Evolutionary conservation across 257 asterid species (phyloP).

Genomic region (Jacaranda copaia): DNA sequence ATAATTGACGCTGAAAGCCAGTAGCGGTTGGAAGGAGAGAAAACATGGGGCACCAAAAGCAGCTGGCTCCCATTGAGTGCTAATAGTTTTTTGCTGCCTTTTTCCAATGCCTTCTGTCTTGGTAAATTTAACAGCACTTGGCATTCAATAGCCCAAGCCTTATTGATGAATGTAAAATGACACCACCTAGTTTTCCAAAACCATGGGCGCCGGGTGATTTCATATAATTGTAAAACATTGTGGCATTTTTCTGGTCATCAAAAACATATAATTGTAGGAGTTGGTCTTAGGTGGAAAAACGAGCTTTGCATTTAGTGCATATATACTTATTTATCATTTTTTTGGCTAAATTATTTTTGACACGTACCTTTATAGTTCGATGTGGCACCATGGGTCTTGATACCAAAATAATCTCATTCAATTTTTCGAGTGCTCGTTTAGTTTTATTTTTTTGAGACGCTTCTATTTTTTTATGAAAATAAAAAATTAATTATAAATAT

Average conservation of each 20-base stretch:
- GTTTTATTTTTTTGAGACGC: too few species aligned
- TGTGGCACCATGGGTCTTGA: too few species aligned
- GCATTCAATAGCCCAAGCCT: neutral
- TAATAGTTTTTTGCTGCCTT: constrained; percentile 7
- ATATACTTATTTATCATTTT: too few species aligned
- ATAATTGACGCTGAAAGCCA: neutral
- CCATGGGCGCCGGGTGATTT: neutral
- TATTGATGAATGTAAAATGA: neutral
- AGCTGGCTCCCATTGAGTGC: neutral
- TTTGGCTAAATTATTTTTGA: too few species aligned
- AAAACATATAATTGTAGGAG: neutral
- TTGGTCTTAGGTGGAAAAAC: too few species aligned
- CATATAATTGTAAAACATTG: neutral
- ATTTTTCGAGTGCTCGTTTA: too few species aligned
- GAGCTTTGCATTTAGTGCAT: too few species aligned
- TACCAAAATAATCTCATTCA: too few species aligned
- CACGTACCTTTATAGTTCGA: too few species aligned
- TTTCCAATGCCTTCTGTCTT: neutral
- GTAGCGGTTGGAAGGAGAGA: neutral
- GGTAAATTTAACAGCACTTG: too few species aligned
- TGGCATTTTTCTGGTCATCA: neutral
- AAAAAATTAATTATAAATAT: too few species aligned
- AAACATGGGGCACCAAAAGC: constrained; percentile 16
- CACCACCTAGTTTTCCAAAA: neutral
- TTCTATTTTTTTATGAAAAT: too few species aligned